Evolutionary conservation across 2,329 filamentous ascomycete genomes (phyloP), one percentile per base, ranked within the genome.

Genomic region (Aureobasidium mangrovei): DNA sequence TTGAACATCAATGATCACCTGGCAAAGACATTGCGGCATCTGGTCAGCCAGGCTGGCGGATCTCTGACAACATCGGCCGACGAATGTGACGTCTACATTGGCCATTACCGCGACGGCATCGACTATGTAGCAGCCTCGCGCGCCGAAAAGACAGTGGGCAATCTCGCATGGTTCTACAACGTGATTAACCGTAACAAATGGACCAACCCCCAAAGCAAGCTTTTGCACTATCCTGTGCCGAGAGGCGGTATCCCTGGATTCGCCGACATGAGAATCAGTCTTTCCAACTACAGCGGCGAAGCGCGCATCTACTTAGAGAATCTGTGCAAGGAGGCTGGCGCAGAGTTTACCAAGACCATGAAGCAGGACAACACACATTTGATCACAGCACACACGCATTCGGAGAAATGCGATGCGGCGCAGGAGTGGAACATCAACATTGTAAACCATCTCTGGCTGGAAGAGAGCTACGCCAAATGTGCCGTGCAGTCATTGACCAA

Each of bases 261-360:
- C 65, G 70, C 85, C 56, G 75, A 79, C 6, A 76, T 86, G 67
- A 82, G 79, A 49, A 93, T 98, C 63, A 95, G 90, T 55, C 77
- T 98, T 4, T 97, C 93, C 4, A 98, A 97, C 69, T 98, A 98
- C 66, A 89, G 89, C 43, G 93, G 93, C 32, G 93, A 98, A 69
- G 89, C 93, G 12, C 83, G 93, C 44, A 83, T 89, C 51, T 98
- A 97, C 64, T 77, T 98, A 4, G 91, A 97, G 69, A 97, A 95
- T 61, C 77, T 98, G 36, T 86, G 96, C 62, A 82, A 77, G 57
- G 90, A 90, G 27, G 78, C 85, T 12, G 93, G 93, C 12, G 91
- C 88, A 7, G 84, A 86, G 58, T 97, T 89, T 66, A 98, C 93
- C 31, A 95, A 94, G 72, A 94, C 89, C 0, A 87, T 98, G 82